These are phyloP conservation scores for Adansonia gregorii DNA, from an alignment of 441 rosid genomes.

Conservation along the genomic window DNA sequence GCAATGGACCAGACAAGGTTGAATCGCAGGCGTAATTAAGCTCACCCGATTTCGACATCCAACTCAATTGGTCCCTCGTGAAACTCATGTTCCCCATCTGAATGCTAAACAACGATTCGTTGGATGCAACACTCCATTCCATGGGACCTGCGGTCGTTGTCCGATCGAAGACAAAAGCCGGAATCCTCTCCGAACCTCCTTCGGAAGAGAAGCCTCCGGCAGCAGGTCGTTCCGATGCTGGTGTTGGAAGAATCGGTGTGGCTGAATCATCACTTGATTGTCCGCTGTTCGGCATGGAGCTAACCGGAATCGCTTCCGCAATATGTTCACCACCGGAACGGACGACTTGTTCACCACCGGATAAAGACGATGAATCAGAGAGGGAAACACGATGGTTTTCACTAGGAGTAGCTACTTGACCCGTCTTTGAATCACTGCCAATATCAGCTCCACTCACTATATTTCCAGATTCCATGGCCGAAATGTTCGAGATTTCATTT, in stretches of 20 bases:
- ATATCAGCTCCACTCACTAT: neutral
- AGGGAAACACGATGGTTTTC: conserved; percentile 23
- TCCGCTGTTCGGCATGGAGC: conserved; percentile 21
- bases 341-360: conserved; percentile 30
- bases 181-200: conserved; percentile 42
- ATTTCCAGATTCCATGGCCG: conserved; percentile 37
- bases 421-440: neutral
- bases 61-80: conserved; percentile 36
- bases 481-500: conserved; percentile 13
- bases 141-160: conserved; percentile 43
- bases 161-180: conserved; percentile 55
- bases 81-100: conserved; percentile 65
- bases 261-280: conserved; percentile 6
- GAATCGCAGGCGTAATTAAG: conserved; percentile 33
- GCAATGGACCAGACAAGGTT: conserved; percentile 30
- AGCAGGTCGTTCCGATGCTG: conserved; percentile 55
- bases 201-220: conserved; percentile 27
- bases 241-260: conserved; percentile 45
- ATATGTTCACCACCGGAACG: too few species aligned
- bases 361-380: conserved; percentile 37
- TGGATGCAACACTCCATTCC: conserved; percentile 67
- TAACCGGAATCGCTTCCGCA: neutral
- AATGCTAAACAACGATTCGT: conserved; percentile 66
- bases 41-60: conserved; percentile 51
- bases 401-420: conserved; percentile 4